phyloP scores from a whole-genome alignment of 768 basidiomycete genomes.

The Suillus weaverae region DNA sequence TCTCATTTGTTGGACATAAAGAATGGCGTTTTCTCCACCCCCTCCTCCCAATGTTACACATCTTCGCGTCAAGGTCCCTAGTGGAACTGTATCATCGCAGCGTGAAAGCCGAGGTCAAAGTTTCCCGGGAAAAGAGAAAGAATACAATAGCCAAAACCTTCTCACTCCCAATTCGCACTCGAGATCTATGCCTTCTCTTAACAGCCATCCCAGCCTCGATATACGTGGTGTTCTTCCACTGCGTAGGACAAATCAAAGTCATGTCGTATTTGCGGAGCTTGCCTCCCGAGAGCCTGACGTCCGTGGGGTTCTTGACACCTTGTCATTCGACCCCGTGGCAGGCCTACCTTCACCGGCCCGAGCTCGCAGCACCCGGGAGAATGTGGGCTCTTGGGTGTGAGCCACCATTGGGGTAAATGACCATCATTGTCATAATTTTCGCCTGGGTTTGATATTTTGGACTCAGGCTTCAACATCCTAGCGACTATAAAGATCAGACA shows the following conservation, averaged over 20 bases:
- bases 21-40: slow-evolving; percentile 98
- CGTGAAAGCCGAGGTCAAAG: slow-evolving; percentile 3
- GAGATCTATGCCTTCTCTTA: slow-evolving; percentile 45
- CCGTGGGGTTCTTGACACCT: slow-evolving; percentile 87
- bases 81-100: slow-evolving; percentile 42
- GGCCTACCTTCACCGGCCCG: slow-evolving; percentile 75
- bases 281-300: slow-evolving; percentile 48
- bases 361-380: slow-evolving; percentile 52
- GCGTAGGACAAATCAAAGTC: slow-evolving; percentile 75
- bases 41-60: slow-evolving; percentile 77
- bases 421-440: neutral
- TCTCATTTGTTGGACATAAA: slow-evolving; percentile 88
- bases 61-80: slow-evolving; percentile 75
- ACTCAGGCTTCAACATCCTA: slow-evolving; percentile 44
- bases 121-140: slow-evolving; percentile 4
- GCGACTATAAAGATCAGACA: slow-evolving; percentile 76
- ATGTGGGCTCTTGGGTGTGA: slow-evolving; percentile 93
- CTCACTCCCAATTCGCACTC: slow-evolving; percentile 35
- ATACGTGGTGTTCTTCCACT: slow-evolving; percentile 76
- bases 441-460: slow-evolving; percentile 13
- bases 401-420: slow-evolving; percentile 79
- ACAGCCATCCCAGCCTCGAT: slow-evolving; percentile 60
- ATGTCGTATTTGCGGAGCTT: slow-evolving; percentile 65
- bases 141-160: neutral
- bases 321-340: slow-evolving; percentile 97